Conservation (phyloP, 1,284 basidiomycete genomes). For the Puccinia polysora region DNA sequence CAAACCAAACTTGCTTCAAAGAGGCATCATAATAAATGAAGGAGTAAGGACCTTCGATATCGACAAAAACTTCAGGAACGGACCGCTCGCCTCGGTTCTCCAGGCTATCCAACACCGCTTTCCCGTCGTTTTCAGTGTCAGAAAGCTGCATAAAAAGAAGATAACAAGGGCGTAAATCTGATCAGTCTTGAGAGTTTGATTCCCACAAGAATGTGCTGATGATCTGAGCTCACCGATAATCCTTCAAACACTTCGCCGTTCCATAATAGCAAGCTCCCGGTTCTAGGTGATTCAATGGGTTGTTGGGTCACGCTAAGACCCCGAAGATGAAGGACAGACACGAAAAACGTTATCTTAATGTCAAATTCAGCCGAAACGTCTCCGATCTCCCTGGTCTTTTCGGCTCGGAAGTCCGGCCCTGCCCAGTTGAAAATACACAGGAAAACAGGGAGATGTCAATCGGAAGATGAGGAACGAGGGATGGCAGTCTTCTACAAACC, state of each 20-base stretch:
- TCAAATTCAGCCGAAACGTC: background rate
- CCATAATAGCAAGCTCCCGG: constrained; percentile 46
- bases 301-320: constrained; percentile 22
- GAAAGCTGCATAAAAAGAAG: constrained; percentile 42
- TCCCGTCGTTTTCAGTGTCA: constrained; percentile 73
- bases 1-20: constrained; percentile 63
- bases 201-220: background rate
- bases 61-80: constrained; percentile 60
- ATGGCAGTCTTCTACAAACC: background rate
- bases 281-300: constrained; percentile 11
- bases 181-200: background rate
- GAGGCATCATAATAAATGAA: constrained; percentile 54
- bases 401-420: constrained; percentile 29
- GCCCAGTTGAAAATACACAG: background rate
- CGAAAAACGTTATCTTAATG: constrained; percentile 19
- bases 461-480: background rate
- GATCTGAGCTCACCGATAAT: constrained; percentile 45
- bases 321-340: constrained; percentile 43
- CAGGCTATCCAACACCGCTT: constrained; percentile 62
- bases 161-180: background rate
- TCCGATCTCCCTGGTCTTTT: background rate
- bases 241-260: constrained; percentile 52
- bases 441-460: background rate
- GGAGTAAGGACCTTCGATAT: constrained; percentile 79
- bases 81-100: constrained; percentile 55